Base-by-base conservation (phyloP, 2,329 filamentous ascomycete genomes). In the Monosporascus sp. region DNA sequence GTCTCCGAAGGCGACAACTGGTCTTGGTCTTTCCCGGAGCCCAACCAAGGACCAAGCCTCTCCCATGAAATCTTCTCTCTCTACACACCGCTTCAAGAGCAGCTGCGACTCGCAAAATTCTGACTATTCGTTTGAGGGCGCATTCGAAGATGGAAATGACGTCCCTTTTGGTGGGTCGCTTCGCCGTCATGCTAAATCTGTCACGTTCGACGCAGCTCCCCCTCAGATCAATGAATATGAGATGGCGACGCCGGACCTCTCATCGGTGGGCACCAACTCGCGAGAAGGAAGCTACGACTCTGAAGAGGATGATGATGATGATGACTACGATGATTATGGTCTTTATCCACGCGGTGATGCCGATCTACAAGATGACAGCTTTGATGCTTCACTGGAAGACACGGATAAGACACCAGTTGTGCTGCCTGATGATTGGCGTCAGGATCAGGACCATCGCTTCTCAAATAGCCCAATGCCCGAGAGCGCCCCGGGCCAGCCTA, bases 211-310 rank as follows among this genome's bases (percentile, higher is more conserved):
- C 72, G 88, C 87, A 38, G 91, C 90, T 2, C 93, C 93, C 22
- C 94, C 94, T 24, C 89, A 96, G 67, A 82, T 99, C 64, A 96
- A 97, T 67, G 94, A 99, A 72, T 99, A 97, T 69, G 94, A 97
- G 72, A 92, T 97, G 88, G 89, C 90, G 37, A 99, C 94, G 2
- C 94, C 94, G 11, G 94, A 97, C 66, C 83, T 95, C n/a, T 97
- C 93, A 2, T 96, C 92, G 0, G 79, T 95, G 24, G 90, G 89
- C 25, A 93, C 89, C 48, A 91, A 88, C 61, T 97, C 93, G 14
- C 87, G 93, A 8, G 90, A 97, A 65, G 90, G 91, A 43, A 97
- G 93, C 73, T 97, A 89, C 68, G 92, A 97, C 57, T 93, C 90
- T 0, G 84, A 89, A 35, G 87, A 90, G 14, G 84, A 88, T 25